Evolutionary conservation across 2,329 filamentous ascomycete species (phyloP), one percentile per base, ranked within the genome.

Genomic region (Phaeosphaeria sp.): DNA sequence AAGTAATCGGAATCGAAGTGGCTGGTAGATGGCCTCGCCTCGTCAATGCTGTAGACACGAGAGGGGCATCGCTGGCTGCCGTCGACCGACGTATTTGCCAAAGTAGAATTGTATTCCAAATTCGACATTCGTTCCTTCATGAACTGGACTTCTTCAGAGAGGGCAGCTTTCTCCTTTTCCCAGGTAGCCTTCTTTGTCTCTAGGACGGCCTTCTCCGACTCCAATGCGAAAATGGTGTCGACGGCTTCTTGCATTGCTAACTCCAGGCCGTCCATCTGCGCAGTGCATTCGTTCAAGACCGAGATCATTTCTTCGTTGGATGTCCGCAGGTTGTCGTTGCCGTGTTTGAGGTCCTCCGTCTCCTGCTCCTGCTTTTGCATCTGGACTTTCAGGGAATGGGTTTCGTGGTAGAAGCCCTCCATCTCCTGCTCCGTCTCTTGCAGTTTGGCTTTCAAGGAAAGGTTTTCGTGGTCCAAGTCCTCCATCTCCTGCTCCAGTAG

Each of bases 1-100:
- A 74, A 77, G 52, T 77, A 77, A 46, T 77, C 74, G 18, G 74
- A 77, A 49, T 75, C 72, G 41, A 72, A 71, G 46, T 75, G 68
- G 36, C 68, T 72, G 10, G 73, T 76, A n/a, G 73, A 74, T n/a
- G 73, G 72, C 6, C 72, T 64, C 4, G 71, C 69, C 43, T 75
- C 74, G 39, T 76, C 72, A 23, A 76, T 72, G 53, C 72, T 76
- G 42, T 68, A 68, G 36, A 74, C 59, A 18, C 66, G 66, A n/a
- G 60, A 53, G 10, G 69, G 69, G 43, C 62, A 66, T 2, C 60
- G 52, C 0, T 61, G 49, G 33, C 50, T 62, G 11, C 63, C 64
- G 47, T 69, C 63, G 21, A 65, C 48, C 5, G 67, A 61, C 25
- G 62, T 54, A 42, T 56, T 56, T 17, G 59, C 27, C 7, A 52